Conservation (phyloP, 495 filamentous ascomycete species). For the Lichenothelia convexa region DNA sequence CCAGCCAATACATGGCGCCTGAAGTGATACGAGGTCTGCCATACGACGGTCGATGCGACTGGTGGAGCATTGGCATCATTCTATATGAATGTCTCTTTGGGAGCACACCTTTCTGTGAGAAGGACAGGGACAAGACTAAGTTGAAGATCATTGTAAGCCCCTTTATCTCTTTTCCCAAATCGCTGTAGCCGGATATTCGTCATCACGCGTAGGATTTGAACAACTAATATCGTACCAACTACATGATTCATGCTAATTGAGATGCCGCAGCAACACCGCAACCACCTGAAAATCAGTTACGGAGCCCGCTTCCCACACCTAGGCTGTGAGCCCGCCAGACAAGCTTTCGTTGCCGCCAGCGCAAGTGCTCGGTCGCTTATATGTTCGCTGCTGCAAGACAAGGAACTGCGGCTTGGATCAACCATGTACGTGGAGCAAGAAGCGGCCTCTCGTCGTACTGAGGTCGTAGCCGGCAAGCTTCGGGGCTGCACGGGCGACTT, state of each 20-base stretch:
- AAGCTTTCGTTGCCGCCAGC: no score
- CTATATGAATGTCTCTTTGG: constrained; percentile 88
- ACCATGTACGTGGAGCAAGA: constrained; percentile 52
- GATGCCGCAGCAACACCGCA: constrained; percentile 29
- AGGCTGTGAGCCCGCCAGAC: no score
- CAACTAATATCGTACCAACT: no score
- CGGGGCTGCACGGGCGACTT: constrained; percentile 30
- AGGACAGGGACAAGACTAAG: constrained; percentile 67
- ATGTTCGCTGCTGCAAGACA: constrained; percentile 36
- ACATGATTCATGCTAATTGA: constrained; percentile 2
- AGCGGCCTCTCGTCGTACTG: constrained; percentile 6
- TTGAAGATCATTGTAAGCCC: constrained; percentile 52
- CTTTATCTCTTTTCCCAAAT: constrained; percentile 1
- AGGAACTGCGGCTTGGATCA: constrained; percentile 55
- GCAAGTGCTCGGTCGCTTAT: no score
- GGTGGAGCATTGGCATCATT: constrained; percentile 91
- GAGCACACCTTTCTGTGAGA: constrained; percentile 70
- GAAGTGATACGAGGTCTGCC: constrained; percentile 68
- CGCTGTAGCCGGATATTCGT: no score
- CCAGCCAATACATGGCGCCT: constrained; percentile 94
- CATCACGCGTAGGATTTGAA: no score
- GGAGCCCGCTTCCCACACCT: constrained; percentile 10
- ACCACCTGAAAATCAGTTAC: constrained; percentile 39
- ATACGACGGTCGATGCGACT: constrained; percentile 89
- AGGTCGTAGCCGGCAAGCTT: constrained; percentile 3